These are phyloP conservation scores for Phytophthora litchii DNA, from an alignment of 352 stramenopile genomes.

Conservation along the genomic window DNA sequence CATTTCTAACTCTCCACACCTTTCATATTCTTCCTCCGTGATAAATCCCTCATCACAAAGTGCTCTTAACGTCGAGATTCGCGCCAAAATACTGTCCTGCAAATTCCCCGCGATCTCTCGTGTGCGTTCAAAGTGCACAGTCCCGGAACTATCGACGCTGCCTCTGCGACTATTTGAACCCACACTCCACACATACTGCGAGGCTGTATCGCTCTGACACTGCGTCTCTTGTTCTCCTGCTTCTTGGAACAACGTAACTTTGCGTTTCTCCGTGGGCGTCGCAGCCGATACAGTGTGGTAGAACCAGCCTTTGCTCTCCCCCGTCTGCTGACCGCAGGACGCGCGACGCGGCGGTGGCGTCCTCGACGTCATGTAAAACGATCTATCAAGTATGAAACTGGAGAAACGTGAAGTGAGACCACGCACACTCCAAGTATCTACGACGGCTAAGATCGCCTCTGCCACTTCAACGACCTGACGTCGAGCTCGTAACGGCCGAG, in stretches of 20 bases:
- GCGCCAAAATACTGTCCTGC: conserved; percentile 63
- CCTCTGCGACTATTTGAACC: conserved; percentile 17
- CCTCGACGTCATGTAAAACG: conserved; percentile 13
- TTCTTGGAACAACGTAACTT: conserved; percentile 27
- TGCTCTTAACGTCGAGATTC: conserved; percentile 74
- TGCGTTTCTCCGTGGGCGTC: conserved; percentile 47
- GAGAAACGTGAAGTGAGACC: conserved; percentile 1
- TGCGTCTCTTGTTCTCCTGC: conserved; percentile 30
- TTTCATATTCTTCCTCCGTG: conserved; percentile 77
- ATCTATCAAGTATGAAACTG: conserved; percentile 13
- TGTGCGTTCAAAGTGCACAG: conserved; percentile 43
- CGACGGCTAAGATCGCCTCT: conserved; percentile 8
- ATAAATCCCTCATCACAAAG: conserved; percentile 86
- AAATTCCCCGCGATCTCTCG: conserved; percentile 40
- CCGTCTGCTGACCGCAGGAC: conserved; percentile 46
- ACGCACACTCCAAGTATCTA: too few relatives aligned
- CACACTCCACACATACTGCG: conserved; percentile 31
- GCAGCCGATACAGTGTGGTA: conserved; percentile 65
- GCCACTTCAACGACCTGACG: conserved; percentile 29
- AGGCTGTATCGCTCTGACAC: conserved; percentile 8
- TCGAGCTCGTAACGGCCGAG: not conserved
- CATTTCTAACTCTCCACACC: conserved; percentile 30
- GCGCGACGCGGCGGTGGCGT: conserved; percentile 22
- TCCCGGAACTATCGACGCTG: conserved; percentile 18
- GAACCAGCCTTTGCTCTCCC: conserved; percentile 37